phyloP scores from a whole-genome alignment of 768 basidiomycete genomes.

The Terana coerulea region DNA sequence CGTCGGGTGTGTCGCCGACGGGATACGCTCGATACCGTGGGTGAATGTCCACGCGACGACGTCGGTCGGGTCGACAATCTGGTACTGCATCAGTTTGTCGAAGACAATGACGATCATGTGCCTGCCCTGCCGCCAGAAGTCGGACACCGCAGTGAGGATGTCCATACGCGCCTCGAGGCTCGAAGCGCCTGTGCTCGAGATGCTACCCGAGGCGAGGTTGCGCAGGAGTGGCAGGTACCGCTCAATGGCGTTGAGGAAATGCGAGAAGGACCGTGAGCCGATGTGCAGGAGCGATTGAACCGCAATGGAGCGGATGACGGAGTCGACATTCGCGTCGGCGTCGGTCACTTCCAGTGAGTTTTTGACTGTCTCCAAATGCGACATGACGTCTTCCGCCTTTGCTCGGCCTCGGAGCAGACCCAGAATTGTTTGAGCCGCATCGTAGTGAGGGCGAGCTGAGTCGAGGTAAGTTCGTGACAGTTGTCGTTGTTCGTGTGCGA shows the following conservation, averaged over 20 bases:
- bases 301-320: slow-evolving; percentile 69
- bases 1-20: slow-evolving; percentile 38
- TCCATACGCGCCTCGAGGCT: slow-evolving; percentile 60
- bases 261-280: slow-evolving; percentile 94
- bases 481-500: not conserved
- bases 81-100: slow-evolving; percentile 98
- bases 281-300: slow-evolving; percentile 88
- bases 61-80: slow-evolving; percentile 92
- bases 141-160: slow-evolving; percentile 64
- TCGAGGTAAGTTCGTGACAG: not conserved
- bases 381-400: slow-evolving; percentile 76
- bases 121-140: slow-evolving; percentile 81
- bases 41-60: slow-evolving; percentile 82
- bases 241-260: slow-evolving; percentile 96
- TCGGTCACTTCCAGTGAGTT: slow-evolving; percentile 57
- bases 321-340: slow-evolving; percentile 59
- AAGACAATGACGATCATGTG: slow-evolving; percentile 92
- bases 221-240: slow-evolving; percentile 82
- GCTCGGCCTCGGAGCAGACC: slow-evolving; percentile 79
- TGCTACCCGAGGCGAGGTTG: slow-evolving; percentile 46
- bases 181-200: slow-evolving; percentile 31
- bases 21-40: slow-evolving; percentile 1
- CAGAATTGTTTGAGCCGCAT: slow-evolving; percentile 74
- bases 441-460: slow-evolving; percentile 71
- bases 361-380: slow-evolving; percentile 68